Evolutionary conservation across 2,329 filamentous ascomycete genomes (phyloP), one percentile per base, ranked within the genome.

Genomic region (Diplodia scrobiculata): DNA sequence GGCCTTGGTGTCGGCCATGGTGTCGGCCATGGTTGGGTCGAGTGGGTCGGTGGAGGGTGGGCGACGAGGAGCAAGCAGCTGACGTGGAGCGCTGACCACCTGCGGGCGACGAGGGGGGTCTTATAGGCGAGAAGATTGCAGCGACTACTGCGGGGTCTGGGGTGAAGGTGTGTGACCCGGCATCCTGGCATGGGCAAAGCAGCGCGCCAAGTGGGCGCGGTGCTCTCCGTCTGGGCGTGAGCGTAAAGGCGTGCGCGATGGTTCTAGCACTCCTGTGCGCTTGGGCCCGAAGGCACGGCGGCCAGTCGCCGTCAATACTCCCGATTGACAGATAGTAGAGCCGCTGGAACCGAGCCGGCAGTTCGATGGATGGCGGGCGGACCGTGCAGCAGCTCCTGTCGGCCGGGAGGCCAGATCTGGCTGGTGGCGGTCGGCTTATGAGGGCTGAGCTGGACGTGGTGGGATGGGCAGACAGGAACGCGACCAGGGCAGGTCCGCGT

Each of bases 141-240:
- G 21, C 58, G 58, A 34, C 11, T 62, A 41, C 58, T 62, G 58
- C 58, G 58, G 58, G 58, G 58, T 62, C 58, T 41, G 58, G 58
- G 58, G 58, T 48, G 21, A 32, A 11, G 45, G 45, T 21, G 45
- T 36, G 27, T 2, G n/a, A n/a, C 41, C 45, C 29, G 58, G 10
- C 58, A 62, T 62, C 29, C 58, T 5, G 58, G 45, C 36, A 34
- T 29, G 25, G 13, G 58, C 29, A 50, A 50, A 19, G 32, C 25
- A 32, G 55, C 1, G 38, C 21, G 14, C 54, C 45, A 32, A 19
- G 27, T 6, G 17, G 32, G 7, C 58, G 27, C 58, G 58, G 58
- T 50, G 41, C 21, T 34, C 36, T 50, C 58, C 58, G 58, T 34
- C 58, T 62, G n/a, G 58, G 58, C 58, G n/a, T 17, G 10, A 2